Conservation (phyloP, 352 stramenopile species). For the Globisporangium nagaii region DNA sequence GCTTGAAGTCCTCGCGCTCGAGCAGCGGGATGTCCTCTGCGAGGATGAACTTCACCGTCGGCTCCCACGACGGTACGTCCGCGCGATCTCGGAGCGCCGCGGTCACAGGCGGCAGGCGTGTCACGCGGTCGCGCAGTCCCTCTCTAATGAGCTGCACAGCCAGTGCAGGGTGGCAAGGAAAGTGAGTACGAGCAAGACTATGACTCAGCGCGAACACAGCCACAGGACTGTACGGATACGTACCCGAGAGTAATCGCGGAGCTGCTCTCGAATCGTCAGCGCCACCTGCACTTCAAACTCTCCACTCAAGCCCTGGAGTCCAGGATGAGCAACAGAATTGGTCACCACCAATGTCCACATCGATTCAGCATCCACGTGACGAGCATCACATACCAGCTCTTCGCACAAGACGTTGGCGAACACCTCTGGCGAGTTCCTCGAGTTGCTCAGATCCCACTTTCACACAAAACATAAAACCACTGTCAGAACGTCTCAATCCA, state of each 20-base stretch:
- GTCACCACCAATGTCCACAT: too few species aligned
- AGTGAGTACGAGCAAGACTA: background rate
- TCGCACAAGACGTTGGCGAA: slow-evolving; percentile 66
- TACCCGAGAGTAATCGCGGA: slow-evolving; percentile 72
- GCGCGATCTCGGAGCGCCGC: slow-evolving; percentile 54
- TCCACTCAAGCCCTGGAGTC: slow-evolving; percentile 57
- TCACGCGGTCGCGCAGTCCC: slow-evolving; percentile 54
- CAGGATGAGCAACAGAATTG: too few species aligned
- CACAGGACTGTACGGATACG: background rate
- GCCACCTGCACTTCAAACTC: slow-evolving; percentile 78
- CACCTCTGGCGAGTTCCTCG: slow-evolving; percentile 55
- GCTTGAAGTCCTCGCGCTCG: slow-evolving; percentile 76
- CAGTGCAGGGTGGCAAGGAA: too few species aligned
- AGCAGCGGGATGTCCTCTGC: slow-evolving; percentile 67
- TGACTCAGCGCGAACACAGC: background rate
- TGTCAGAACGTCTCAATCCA: too few species aligned
- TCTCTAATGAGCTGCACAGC: slow-evolving; percentile 74
- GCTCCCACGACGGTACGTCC: slow-evolving; percentile 55
- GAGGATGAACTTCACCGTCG: slow-evolving; percentile 70
- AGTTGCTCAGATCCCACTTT: slow-evolving; percentile 66
- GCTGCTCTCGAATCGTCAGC: slow-evolving; percentile 73
- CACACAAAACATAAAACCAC: background rate
- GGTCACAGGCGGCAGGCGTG: slow-evolving; percentile 46
- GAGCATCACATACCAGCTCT: slow-evolving; percentile 54
- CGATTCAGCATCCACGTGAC: too few species aligned